Evolutionary conservation across 768 basidiomycete species (phyloP), one percentile per base, ranked within the genome.

Genomic region (Botryobasidium botryosum): DNA sequence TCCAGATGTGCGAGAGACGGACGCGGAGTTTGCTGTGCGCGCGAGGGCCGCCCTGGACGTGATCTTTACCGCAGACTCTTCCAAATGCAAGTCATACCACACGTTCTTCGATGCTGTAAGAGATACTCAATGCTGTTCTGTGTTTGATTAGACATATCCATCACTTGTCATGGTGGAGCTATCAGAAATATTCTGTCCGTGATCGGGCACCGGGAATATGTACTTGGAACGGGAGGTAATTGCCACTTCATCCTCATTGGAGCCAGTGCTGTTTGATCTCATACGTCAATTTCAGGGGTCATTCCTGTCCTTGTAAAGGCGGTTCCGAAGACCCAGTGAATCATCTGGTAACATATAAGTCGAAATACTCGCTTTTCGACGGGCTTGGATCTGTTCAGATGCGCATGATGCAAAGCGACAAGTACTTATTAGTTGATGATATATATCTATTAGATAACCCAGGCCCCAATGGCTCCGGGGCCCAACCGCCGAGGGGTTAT

Each of bases 131-230:
- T n/a, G n/a, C n/a, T n/a, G n/a, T n/a, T n/a, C n/a, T n/a, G n/a
- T n/a, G n/a, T n/a, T n/a, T n/a, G 20, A 21, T 33, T 43, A 82
- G 80, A 71, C 50, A 68, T 81, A 15, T 75, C 77, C 3, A 68
- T 81, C 47, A 78, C 77, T 1, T 69, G 73, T 1, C 81, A 84
- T 53, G 66, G 71, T 15, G 76, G 71, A 1, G 69, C 75, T 48
- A 76, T 77, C 35, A 66, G 68, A 35, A 72, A 68, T 1, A 70
- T 79, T 40, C 51, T 79, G 51, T 59, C 55, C 3, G 65, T 65
- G 0, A 57, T 73, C 24, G 69, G 64, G 3, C 66, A 74, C n/a
- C 54, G 55, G 2, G 47, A 43, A 6, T 74, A 69, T 55, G 39
- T 52, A 4, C 57, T 81, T 18, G 69, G 72, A 1, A 79, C 77